Conservation (phyloP, 1,284 basidiomycete genomes). For the Malassezia yamatoensis region DNA sequence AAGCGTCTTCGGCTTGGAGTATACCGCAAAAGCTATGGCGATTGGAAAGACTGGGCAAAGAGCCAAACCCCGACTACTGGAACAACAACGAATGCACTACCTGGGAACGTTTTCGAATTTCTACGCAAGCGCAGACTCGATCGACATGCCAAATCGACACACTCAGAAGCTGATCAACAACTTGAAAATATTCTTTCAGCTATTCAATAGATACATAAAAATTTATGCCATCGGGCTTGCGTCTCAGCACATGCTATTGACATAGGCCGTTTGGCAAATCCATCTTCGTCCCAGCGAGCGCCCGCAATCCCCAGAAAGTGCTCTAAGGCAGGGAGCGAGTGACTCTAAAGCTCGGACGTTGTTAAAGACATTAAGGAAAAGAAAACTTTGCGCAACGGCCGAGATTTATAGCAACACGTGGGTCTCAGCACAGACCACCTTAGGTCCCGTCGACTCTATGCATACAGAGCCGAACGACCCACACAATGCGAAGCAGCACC, state of each 20-base stretch:
- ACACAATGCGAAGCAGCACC: not conserved
- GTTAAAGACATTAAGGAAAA: slow-evolving; percentile 12
- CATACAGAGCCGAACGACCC: too few relatives aligned
- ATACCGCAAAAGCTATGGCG: slow-evolving; percentile 27
- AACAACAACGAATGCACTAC: not conserved
- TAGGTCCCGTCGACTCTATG: not conserved
- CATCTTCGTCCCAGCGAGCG: slow-evolving; percentile 19
- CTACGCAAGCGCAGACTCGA: not conserved
- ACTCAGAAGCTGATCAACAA: slow-evolving; percentile 1
- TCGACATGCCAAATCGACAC: not conserved
- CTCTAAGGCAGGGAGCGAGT: slow-evolving; percentile 17
- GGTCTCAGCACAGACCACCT: slow-evolving; percentile 3
- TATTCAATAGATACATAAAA: slow-evolving; percentile 5
- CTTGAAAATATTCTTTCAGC: slow-evolving; percentile 8
- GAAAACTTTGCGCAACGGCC: not conserved
- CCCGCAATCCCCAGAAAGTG: slow-evolving; percentile 17
- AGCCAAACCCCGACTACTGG: not conserved
- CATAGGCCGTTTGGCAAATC: not conserved
- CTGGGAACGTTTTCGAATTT: slow-evolving; percentile 3
- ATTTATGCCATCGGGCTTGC: slow-evolving; percentile 8
- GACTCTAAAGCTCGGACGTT: slow-evolving; percentile 20
- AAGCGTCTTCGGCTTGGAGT: slow-evolving; percentile 31
- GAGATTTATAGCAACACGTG: slow-evolving; percentile 1
- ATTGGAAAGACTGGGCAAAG: slow-evolving; percentile 30
- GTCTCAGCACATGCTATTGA: slow-evolving; percentile 2